Evolutionary conservation across 441 rosid genomes (phyloP), one percentile per base, ranked within the genome.

Genomic region (Iberis amara): DNA sequence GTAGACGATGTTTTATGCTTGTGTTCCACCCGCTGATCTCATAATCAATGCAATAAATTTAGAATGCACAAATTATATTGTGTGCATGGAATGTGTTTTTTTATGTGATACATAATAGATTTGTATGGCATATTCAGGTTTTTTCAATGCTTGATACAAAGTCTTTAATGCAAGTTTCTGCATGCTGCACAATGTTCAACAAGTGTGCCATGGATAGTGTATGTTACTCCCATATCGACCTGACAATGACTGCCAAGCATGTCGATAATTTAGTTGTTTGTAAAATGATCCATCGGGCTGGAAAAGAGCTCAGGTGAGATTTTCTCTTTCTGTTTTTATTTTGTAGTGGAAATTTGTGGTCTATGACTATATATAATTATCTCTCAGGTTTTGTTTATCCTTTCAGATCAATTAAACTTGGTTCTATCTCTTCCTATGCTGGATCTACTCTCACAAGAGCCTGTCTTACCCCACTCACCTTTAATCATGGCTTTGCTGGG

Each of bases 61-160:
- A 8, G 23, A 12, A 26, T 52, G 27, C 27, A 36, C 12, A 7
- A 35, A 18, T n/a, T n/a, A 11, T 50, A 11, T 39, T 11, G 37
- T 9, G 14, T 28, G 39, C 10, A 3, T 40, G 14, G 15, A 27
- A 39, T 31, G 39, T 15, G 18, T 15, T 28, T 12, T 54, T 30
- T 6, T 31, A 30, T 30, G 10, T 36, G 53, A 44, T 52, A 26
- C 11, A 27, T 40, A 7, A 41, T 41, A 37, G 48, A 56, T 21
- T 38, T 55, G 6, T 40, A 27, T 7, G 47, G 31, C 38, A 47
- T 33, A 23, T 36, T 38, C 66, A 82, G 89, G 89, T 85, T 8
- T 81, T 82, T 65, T 81, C 82, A 8, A 73, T 85, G 94, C 91
- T 85, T 28, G 94, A 88, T 66, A 68, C 83, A 0, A 83, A 79